A percentile compares a stretch with the other conserved stretches of the same genome.
These are phyloP conservation scores for Aureobasidium sp. DNA, from an alignment of 2,329 filamentous ascomycete genomes.

Conservation along the genomic window DNA sequence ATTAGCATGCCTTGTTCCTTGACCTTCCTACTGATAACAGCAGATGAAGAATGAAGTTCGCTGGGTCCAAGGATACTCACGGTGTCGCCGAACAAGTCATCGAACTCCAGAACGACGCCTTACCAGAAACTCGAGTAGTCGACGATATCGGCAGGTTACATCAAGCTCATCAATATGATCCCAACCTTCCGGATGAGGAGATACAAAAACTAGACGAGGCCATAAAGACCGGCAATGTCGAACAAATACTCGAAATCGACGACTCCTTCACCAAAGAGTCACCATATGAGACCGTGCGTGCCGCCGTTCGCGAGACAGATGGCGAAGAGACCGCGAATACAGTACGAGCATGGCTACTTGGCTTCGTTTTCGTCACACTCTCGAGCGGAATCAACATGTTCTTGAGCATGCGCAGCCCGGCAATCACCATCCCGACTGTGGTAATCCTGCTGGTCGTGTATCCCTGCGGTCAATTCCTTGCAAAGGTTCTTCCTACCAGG, in stretches of 20 bases:
- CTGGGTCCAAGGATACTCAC: neutral
- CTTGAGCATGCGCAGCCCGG: conserved; percentile 26
- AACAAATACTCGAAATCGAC: neutral
- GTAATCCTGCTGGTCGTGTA: conserved; percentile 62
- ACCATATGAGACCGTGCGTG: neutral
- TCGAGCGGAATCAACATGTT: conserved; percentile 25
- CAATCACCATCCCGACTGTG: conserved; percentile 4
- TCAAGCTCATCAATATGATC: neutral
- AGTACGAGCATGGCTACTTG: conserved; percentile 29
- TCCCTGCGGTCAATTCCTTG: conserved; percentile 73
- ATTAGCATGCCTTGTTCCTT: neutral
- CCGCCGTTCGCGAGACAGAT: neutral
- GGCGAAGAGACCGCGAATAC: conserved; percentile 15
- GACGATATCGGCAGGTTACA: neutral
- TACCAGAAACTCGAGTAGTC: neutral
- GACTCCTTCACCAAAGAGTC: neutral
- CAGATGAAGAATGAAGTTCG: neutral
- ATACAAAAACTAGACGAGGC: neutral
- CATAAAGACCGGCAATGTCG: neutral
- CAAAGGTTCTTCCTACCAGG: conserved; percentile 52
- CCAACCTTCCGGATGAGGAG: neutral
- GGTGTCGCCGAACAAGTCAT: neutral
- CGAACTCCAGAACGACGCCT: neutral
- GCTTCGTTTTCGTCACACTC: conserved; percentile 23
- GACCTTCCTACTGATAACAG: too few species aligned